These are phyloP conservation scores for Blakeslea trispora DNA, from an alignment of 371 early-diverging fungal genomes.

Conservation along the genomic window DNA sequence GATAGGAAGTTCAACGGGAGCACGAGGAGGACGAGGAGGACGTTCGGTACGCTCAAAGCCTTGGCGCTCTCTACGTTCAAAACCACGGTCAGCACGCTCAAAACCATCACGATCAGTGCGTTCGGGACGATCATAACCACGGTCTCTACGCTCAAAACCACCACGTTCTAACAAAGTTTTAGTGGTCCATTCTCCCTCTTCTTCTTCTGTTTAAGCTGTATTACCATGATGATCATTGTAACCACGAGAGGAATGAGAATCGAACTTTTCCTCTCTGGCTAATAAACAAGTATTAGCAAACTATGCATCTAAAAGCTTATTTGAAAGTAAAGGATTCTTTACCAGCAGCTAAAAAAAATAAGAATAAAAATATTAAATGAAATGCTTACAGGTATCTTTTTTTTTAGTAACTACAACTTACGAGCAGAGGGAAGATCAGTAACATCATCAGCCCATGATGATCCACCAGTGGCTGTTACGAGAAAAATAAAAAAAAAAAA, in stretches of 20 bases:
- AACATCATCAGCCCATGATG: conserved; percentile 93
- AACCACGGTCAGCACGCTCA: not conserved
- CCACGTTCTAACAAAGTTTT: conserved; percentile 8
- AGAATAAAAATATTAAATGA: not conserved
- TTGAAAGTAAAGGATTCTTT: conserved; percentile 11
- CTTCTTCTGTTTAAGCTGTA: no score
- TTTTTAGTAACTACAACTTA: conserved; percentile 51
- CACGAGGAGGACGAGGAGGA: conserved; percentile 37
- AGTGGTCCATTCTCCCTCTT: no score
- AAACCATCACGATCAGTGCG: conserved; percentile 18
- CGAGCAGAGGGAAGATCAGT: conserved; percentile 87
- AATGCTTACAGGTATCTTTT: no score
- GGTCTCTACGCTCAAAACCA: conserved; percentile 6
- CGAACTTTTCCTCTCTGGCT: conserved; percentile 24
- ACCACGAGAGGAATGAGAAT: conserved; percentile 26
- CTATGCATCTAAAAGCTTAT: not conserved
- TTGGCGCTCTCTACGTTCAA: conserved; percentile 23
- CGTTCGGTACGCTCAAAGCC: conserved; percentile 40
- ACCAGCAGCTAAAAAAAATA: conserved; percentile 37
- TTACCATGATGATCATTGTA: conserved; percentile 17
- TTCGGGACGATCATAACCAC: conserved; percentile 5
- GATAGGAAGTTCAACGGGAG: conserved; percentile 77
- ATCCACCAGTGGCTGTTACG: conserved; percentile 50
- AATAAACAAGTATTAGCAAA: conserved; percentile 2
- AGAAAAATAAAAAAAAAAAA: conserved; percentile 8